These are phyloP conservation scores for Dipodascopsis tothii DNA, from an alignment of 805 yeast genomes.

Conservation along the genomic window DNA sequence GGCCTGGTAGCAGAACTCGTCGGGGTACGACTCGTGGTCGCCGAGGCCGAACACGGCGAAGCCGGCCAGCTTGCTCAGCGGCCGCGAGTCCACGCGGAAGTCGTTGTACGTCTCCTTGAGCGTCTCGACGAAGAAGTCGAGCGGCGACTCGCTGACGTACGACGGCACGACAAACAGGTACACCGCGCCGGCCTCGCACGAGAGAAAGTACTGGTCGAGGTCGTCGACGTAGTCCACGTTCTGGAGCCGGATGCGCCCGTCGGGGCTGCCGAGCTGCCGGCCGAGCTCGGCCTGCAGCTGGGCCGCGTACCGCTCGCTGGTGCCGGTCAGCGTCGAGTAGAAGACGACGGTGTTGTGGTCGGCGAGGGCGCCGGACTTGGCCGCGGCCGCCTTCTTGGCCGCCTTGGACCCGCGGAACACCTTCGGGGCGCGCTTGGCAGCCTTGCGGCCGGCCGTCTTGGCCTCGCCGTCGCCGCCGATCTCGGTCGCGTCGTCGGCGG, in stretches of 20 bases:
- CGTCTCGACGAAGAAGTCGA: constrained; percentile 77
- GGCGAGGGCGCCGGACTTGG: constrained; percentile 1
- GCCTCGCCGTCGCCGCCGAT: not conserved
- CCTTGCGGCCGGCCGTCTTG: not conserved
- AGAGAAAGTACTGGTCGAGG: constrained; percentile 70
- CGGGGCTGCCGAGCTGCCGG: constrained; percentile 22
- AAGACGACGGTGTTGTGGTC: constrained; percentile 38
- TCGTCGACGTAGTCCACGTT: constrained; percentile 76
- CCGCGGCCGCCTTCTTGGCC: not conserved
- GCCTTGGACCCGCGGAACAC: not conserved
- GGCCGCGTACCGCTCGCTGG: constrained; percentile 64
- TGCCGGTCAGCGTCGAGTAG: constrained; percentile 80
- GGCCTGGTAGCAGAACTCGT: constrained; percentile 78
- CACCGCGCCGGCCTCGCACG: constrained; percentile 44
- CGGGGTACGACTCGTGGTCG: constrained; percentile 76
- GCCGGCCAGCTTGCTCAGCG: constrained; percentile 61
- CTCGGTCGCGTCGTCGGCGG: not conserved
- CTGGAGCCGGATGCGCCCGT: constrained; percentile 42
- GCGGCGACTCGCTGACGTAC: constrained; percentile 85
- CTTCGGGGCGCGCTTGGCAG: not conserved
- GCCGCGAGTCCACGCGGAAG: constrained; percentile 77
- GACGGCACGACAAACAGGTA: constrained; percentile 79
- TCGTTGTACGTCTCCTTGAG: constrained; percentile 75
- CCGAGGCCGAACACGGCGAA: constrained; percentile 84
- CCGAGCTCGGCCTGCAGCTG: constrained; percentile 37